Evolutionary conservation across 2,329 filamentous ascomycete genomes (phyloP), one percentile per base, ranked within the genome.

Genomic region (Rhexocercosporidium sp.): DNA sequence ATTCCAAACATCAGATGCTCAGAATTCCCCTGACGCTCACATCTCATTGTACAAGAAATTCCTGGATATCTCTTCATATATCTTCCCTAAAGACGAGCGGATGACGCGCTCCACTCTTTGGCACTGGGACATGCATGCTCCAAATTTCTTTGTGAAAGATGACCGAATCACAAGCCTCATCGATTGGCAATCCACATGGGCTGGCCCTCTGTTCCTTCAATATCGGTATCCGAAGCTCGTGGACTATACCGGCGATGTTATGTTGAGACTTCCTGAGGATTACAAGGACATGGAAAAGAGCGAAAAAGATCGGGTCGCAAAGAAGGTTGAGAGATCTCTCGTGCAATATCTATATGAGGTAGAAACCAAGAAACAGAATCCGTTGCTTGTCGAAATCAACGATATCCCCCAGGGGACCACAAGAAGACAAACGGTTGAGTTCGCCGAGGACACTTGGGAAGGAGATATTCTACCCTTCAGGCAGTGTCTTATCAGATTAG

Each of bases 121-220:
- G 78, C 79, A 83, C 72, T 72, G 69, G 34, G 79, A 82, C 71
- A 70, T 82, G 27, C 77, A 78, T 69, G 65, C 76, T 16, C 71
- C 71, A 2, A 82, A 81, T 64, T 71, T 82, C 22, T 82, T 82
- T 67, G 75, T 81, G 27, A 31, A 78, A 12, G 67, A 75, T 25
- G 70, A 71, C 41, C 71, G 68, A 44, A 77, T 82, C 41, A 77
- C 78, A 8, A 74, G 77, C 59, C 61, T 82, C 5, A 81, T 83
- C 59, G 79, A 82, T 70, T 82, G 59, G 80, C 62, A 64, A 16
- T 11, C 18, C n/a, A 47, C 9, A 47, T 66, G 64, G 64, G 64
- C 53, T 64, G 64, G 64, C n/a, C 66, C 66, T 61, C 44, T 72
- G n/a, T 72, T 69, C 59, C 66, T 69, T 68, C 68, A 72, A 66